Evolutionary conservation across 345 rosid species (phyloP).

Genomic region (Eucalyptus sideroxylon): DNA sequence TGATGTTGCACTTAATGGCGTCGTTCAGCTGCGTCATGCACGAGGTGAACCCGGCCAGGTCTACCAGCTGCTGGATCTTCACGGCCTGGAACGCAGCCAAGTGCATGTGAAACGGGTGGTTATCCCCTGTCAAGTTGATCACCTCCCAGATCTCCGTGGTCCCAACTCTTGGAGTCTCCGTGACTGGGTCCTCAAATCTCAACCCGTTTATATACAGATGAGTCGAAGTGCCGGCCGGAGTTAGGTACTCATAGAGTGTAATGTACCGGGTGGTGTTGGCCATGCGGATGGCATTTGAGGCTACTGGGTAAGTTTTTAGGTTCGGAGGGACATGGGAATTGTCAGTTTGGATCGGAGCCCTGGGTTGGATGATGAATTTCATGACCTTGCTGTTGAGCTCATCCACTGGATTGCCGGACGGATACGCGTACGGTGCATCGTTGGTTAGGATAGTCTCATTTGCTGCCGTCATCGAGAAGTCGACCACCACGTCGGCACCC

Average conservation of each 20-base stretch:
- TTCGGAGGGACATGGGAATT: constrained; percentile 24
- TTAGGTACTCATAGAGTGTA: constrained; percentile 58
- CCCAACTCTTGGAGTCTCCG: constrained; percentile 53
- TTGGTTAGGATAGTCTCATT: constrained; percentile 29
- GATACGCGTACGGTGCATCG: constrained; percentile 57
- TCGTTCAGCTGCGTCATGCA: constrained; percentile 55
- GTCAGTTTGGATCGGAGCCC: constrained; percentile 14
- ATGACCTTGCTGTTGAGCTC: constrained; percentile 41
- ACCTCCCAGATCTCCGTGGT: constrained; percentile 76
- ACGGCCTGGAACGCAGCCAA: constrained; percentile 52
- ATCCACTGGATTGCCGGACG: constrained; percentile 38
- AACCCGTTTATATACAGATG: constrained; percentile 66
- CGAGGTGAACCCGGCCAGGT: constrained; percentile 24
- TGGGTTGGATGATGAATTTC: constrained; percentile 37
- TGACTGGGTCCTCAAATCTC: constrained; percentile 36
- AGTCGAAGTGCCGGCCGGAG: constrained; percentile 35
- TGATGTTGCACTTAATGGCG: constrained; percentile 41
- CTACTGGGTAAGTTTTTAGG: constrained; percentile 28
- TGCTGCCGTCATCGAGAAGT: constrained; percentile 36
- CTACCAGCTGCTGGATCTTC: constrained; percentile 40
- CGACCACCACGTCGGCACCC: constrained; percentile 54
- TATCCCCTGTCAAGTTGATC: constrained; percentile 65
- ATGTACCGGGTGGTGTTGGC: constrained; percentile 45
- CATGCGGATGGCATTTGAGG: constrained; percentile 9
- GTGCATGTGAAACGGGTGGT: constrained; percentile 81